These are phyloP conservation scores for Vanrija sp. DNA, from an alignment of 1,284 basidiomycete species.

Conservation along the genomic window DNA sequence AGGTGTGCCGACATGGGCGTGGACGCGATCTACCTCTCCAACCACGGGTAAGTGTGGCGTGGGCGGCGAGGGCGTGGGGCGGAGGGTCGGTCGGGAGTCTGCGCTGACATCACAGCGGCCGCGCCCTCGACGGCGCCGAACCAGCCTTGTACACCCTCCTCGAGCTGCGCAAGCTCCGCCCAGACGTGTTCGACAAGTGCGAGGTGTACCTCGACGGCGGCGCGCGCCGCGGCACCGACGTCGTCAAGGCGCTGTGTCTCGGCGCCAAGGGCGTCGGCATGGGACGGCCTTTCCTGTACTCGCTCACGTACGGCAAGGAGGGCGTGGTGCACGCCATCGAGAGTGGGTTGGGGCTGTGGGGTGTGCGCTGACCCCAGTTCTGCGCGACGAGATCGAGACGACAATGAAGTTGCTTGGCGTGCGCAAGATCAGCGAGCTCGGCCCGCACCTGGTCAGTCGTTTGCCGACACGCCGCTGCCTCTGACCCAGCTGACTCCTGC, in stretches of 20 bases:
- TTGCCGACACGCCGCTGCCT: too few relatives aligned
- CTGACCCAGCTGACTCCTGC: too few relatives aligned
- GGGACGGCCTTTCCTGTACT: slow-evolving; percentile 51
- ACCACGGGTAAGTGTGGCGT: slow-evolving; percentile 32
- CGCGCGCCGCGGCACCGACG: slow-evolving; percentile 51
- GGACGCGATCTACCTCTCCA: slow-evolving; percentile 50
- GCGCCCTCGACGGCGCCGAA: slow-evolving; percentile 44
- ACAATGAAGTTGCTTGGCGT: slow-evolving; percentile 78
- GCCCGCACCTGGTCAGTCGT: slow-evolving; percentile 42
- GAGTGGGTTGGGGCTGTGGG: slow-evolving; percentile 35
- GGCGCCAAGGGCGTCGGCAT: slow-evolving; percentile 52
- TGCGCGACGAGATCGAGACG: slow-evolving; percentile 62
- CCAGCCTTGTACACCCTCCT: slow-evolving; percentile 50
- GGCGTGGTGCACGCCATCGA: slow-evolving; percentile 51
- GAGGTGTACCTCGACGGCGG: slow-evolving; percentile 52
- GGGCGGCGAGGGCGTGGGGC: too few relatives aligned
- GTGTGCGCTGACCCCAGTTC: not conserved
- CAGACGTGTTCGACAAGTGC: slow-evolving; percentile 46
- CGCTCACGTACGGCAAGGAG: slow-evolving; percentile 47
- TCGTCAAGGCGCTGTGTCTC: slow-evolving; percentile 53
- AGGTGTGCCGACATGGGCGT: slow-evolving; percentile 47
- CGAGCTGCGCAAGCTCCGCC: slow-evolving; percentile 48
- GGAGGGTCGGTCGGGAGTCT: too few relatives aligned
- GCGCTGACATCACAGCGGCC: slow-evolving; percentile 23
- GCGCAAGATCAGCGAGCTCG: slow-evolving; percentile 55